Evolutionary conservation across 345 rosid species (phyloP), one percentile per base, ranked within the genome.

Genomic region (Brassica nigra): DNA sequence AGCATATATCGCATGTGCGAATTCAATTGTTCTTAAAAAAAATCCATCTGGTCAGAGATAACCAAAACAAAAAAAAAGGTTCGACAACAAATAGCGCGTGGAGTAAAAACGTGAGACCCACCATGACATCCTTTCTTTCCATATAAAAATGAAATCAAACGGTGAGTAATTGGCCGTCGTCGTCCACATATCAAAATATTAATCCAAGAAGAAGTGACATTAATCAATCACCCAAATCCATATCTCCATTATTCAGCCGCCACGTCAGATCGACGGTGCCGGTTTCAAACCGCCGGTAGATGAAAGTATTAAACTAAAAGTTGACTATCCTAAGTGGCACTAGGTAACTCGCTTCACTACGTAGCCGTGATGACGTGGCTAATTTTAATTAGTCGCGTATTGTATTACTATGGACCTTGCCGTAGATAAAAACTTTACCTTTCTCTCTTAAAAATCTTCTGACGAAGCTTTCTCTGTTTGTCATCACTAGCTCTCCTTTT

Each of bases 401-500:
- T 6, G 2, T 15, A 28, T 49, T 63, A 62, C 67, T 23, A 62
- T 80, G 54, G n/a, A 69, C 55, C 62, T 55, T 70, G 8, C 12
- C 62, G 68, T 30, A 70, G 76, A 18, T 0, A 62, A 80, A 63
- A 14, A 47, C 3, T 54, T 0, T 28, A 69, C 71, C 71, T 6
- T 54, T 15, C 20, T 68, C 62, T 58, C 62, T 8, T 66, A 23
- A 54, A 8, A 68, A 27, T 1, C 15, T 36, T 68, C 69, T 29
- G 63, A 72, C 68, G 66, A 55, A 75, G 73, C 76, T 75, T 16
- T 74, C 83, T 66, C 77, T 66, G 77, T 78, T 73, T 78, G 77
- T 79, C 82, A 74, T 16, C 27, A 54, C 82, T 79, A 49, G 61
- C 63, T 68, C 70, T 49, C 57, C 34, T 27, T 62, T 63, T 64